phyloP scores from a whole-genome alignment of 2,329 filamentous ascomycete species.

The Fusarium sublunatum region DNA sequence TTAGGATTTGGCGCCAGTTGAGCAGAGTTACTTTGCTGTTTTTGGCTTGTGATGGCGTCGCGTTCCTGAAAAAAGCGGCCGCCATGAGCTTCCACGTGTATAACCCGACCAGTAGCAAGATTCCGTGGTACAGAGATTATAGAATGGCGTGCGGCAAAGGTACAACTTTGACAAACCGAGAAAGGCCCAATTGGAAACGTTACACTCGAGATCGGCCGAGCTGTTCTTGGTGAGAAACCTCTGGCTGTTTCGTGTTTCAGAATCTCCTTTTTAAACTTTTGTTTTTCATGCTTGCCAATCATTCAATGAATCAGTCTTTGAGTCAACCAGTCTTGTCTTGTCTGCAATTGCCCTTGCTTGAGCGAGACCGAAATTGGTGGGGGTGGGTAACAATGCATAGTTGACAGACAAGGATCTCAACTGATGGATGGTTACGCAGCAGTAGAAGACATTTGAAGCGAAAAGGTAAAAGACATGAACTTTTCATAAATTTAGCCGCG shows the following conservation, averaged over 20 bases:
- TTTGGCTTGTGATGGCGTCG: slow-evolving; percentile 10
- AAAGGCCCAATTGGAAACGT: not conserved
- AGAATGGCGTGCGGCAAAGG: not conserved
- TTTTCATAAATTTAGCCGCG: not conserved
- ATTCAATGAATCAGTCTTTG: slow-evolving; percentile 12
- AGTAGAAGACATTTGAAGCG: not conserved
- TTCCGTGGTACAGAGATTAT: not conserved
- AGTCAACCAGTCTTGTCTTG: slow-evolving; percentile 3
- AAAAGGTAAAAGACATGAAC: not conserved
- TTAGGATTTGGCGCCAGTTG: not conserved
- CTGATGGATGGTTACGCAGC: slow-evolving; percentile 16
- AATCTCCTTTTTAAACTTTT: slow-evolving; percentile 14
- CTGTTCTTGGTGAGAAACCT: slow-evolving; percentile 7
- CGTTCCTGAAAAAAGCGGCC: slow-evolving; percentile 1
- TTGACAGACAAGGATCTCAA: slow-evolving; percentile 14
- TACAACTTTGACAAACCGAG: no score
- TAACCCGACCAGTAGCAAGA: slow-evolving; percentile 7
- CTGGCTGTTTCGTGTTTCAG: slow-evolving; percentile 39
- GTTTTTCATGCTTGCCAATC: slow-evolving; percentile 4
- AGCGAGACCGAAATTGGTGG: slow-evolving; percentile 24
- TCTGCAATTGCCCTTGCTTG: slow-evolving; percentile 17
- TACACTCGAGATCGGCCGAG: slow-evolving; percentile 19
- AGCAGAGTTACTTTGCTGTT: not conserved
- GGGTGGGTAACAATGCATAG: slow-evolving; percentile 29
- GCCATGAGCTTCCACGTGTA: slow-evolving; percentile 21